Evolutionary conservation across 2,329 filamentous ascomycete species (phyloP).

Genomic region (Dothistroma pini): DNA sequence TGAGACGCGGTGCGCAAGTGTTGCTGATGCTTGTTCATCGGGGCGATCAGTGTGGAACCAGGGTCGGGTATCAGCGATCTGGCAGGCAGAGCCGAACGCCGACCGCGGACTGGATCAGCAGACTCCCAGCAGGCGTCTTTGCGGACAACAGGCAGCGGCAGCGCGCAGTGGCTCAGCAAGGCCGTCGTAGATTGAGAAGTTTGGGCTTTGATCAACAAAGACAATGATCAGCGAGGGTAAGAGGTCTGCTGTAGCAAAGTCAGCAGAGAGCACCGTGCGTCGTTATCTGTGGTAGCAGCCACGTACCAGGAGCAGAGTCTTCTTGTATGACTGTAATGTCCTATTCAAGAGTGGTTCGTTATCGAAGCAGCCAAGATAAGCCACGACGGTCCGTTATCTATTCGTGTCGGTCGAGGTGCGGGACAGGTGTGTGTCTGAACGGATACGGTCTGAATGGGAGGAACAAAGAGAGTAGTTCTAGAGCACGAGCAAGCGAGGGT

Average conservation of each 20-base stretch:
- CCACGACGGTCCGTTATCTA: not conserved
- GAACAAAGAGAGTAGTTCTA: not conserved
- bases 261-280: not conserved
- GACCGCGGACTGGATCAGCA: not conserved
- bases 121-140: not conserved
- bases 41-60: constrained; percentile 5
- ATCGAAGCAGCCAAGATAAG: not conserved
- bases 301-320: not conserved
- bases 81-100: constrained; percentile 3
- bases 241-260: not conserved
- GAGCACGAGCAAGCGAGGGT: not conserved
- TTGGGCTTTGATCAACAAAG: not conserved
- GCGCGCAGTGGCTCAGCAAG: not conserved
- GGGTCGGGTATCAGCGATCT: constrained; percentile 8
- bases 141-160: not conserved
- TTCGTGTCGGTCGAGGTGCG: not conserved
- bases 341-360: not conserved
- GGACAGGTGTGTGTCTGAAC: not conserved
- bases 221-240: not conserved
- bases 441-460: not conserved
- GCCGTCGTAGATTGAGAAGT: not conserved
- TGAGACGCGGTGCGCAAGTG: constrained; percentile 27
- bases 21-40: constrained; percentile 28
- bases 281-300: not conserved
- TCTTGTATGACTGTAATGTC: not conserved